Evolutionary conservation across 208 protist genomes (phyloP), one percentile per base, ranked within the genome.

Genomic region (Acanthamoeba castellanii): DNA sequence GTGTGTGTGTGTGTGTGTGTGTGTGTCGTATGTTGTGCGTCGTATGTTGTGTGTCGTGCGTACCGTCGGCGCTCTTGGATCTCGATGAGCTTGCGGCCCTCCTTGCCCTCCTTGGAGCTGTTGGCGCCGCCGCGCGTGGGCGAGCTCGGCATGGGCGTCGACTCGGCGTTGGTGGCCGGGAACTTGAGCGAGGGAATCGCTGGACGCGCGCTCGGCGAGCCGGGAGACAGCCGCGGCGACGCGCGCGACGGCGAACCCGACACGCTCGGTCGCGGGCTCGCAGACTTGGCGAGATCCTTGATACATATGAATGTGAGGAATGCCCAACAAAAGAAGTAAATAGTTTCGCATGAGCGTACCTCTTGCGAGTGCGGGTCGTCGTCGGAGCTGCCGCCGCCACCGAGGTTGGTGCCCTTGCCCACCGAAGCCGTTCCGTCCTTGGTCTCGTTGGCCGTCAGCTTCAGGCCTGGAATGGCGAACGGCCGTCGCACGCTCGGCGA

Each of bases 71-170:
- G 50, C 22, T 92, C 59, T 18, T 92, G 85, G 25, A 92, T 72
- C 70, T 92, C 85, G n/a, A 92, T 92, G 85, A 92, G 85, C 85
- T 72, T 92, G 32, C 74, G 74, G 42, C 74, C 74, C 74, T 82
- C 74, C 45, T 82, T 82, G 74, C 32, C 74, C 64, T 92, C 85
- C 85, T 92, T 92, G 64, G 27, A 32, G 30, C 47, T 92, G 37
- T 47, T 42, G 85, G 55, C 20, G 57, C 74, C 74, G 45, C 74
- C 11, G 66, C 66, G 74, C 42, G 74, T 82, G 74, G 74, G 74
- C 45, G 74, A 82, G 13, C 42, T 16, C 45, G 74, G 74, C n/a
- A 52, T 34, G 45, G 74, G n/a, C 22, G 74, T 82, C 25, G 32
- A 14, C 13, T 34, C 32, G 74, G 42, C 34, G 42, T 52, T 82